Evolutionary conservation across 805 yeast genomes (phyloP).

Genomic region (Phaffomyces opuntiae): DNA sequence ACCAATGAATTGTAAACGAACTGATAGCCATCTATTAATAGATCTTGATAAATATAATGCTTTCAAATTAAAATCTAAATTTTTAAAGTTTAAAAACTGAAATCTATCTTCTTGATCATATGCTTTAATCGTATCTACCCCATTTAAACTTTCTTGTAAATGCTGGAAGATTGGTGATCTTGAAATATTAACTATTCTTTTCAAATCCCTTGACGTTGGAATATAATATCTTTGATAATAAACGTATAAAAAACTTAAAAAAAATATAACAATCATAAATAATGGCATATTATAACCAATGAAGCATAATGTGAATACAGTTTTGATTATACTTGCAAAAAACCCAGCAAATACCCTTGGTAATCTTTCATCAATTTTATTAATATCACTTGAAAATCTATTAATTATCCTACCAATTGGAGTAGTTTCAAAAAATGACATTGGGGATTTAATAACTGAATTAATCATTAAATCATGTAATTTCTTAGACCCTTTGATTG

Average conservation of each 20-base stretch:
- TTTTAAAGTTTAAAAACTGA: conserved; percentile 47
- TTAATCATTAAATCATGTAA: conserved; percentile 52
- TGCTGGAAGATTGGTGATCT: conserved; percentile 77
- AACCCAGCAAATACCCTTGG: conserved; percentile 49
- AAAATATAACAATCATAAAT: conserved; percentile 39
- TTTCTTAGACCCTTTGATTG: conserved; percentile 47
- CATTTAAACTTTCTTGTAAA: conserved; percentile 73
- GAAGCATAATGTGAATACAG: conserved; percentile 43
- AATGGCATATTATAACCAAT: conserved; percentile 50
- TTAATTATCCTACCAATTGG: conserved; percentile 63
- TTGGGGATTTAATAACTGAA: conserved; percentile 50
- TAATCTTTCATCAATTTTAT: conserved; percentile 46
- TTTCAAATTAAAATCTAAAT: conserved; percentile 76
- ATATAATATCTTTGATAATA: conserved; percentile 69
- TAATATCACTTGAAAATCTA: conserved; percentile 58
- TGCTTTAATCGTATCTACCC: conserved; percentile 74
- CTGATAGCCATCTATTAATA: conserved; percentile 63
- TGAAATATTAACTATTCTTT: conserved; percentile 62
- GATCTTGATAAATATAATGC: conserved; percentile 59
- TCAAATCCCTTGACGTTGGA: conserved; percentile 68
- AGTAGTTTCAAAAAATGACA: conserved; percentile 63
- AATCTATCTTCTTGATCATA: conserved; percentile 64
- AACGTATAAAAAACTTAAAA: conserved; percentile 46
- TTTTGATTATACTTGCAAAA: conserved; percentile 36
- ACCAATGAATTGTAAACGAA: conserved; percentile 56